A percentile compares a stretch with the other conserved stretches of the same genome.
phyloP scores from a whole-genome alignment of 179 eudicot genomes.

The Pouteria campechiana region DNA sequence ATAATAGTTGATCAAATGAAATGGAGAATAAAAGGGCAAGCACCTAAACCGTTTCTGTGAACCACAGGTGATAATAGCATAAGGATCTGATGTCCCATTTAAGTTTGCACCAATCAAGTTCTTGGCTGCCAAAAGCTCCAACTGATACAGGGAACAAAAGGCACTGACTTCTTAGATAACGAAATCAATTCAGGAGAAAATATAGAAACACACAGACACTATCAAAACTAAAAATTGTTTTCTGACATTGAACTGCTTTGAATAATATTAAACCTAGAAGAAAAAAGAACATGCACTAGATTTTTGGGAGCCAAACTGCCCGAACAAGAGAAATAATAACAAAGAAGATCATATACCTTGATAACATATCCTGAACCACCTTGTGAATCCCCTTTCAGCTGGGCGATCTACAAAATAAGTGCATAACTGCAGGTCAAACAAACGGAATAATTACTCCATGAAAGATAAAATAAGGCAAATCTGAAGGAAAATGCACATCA shows the following conservation, averaged over 20 bases:
- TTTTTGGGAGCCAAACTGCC: not conserved
- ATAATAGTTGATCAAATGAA: not conserved
- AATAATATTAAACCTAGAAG: not conserved
- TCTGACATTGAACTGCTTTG: not conserved
- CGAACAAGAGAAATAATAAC: not conserved
- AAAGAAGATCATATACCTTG: slow-evolving; percentile 43
- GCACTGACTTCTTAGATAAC: not conserved
- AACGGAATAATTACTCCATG: slow-evolving; percentile 28
- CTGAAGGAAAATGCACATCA: not conserved
- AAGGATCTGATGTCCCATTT: slow-evolving; percentile 80
- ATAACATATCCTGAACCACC: slow-evolving; percentile 49
- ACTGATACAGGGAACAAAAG: slow-evolving; percentile 21
- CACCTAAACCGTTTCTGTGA: slow-evolving; percentile 77
- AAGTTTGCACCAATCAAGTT: slow-evolving; percentile 59
- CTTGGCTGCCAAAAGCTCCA: slow-evolving; percentile 63
- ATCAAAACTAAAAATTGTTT: not conserved
- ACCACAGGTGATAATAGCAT: slow-evolving; percentile 64
- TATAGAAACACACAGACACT: not conserved
- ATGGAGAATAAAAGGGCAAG: slow-evolving; percentile 1
- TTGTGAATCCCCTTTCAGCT: slow-evolving; percentile 41
- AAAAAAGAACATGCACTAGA: not conserved
- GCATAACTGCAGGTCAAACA: slow-evolving; percentile 59
- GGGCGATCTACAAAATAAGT: slow-evolving; percentile 72
- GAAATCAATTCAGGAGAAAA: not conserved
- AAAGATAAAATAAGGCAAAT: slow-evolving; percentile 5